phyloP scores from a whole-genome alignment of 306 rosid genomes.

The Coriaria nepalensis region DNA sequence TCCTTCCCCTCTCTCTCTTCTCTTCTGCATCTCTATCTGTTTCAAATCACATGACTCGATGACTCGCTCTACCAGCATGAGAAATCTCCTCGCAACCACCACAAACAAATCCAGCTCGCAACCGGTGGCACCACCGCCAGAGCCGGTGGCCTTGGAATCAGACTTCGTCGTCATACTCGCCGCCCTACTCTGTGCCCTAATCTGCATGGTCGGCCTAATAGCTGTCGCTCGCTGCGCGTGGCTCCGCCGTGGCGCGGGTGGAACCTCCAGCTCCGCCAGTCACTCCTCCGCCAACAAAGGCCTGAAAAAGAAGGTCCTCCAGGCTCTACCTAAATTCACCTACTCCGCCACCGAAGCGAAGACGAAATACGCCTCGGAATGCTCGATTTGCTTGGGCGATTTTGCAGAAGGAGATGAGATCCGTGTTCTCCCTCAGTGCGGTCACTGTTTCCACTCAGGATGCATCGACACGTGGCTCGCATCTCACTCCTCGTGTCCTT shows the following conservation, averaged over 20 bases:
- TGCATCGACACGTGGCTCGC: conserved; percentile 72
- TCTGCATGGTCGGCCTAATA: conserved; percentile 57
- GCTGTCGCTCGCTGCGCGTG: conserved; percentile 82
- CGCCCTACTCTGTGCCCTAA: conserved; percentile 46
- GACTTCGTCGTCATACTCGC: conserved; percentile 71
- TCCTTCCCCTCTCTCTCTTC: background rate
- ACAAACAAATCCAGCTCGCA: background rate
- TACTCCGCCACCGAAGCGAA: conserved; percentile 25
- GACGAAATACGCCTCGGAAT: conserved; percentile 34
- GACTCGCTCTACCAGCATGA: conserved; percentile 31
- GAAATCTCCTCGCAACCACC: conserved; percentile 1
- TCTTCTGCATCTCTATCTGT: background rate
- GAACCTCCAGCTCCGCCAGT: background rate
- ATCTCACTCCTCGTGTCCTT: conserved; percentile 68
- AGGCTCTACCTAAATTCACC: conserved; percentile 52
- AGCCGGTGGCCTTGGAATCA: conserved; percentile 39
- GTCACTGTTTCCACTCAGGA: conserved; percentile 46
- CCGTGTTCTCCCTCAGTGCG: conserved; percentile 60
- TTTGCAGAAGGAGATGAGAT: conserved; percentile 55
- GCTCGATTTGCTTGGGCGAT: conserved; percentile 62
- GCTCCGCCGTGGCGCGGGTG: conserved; percentile 43
- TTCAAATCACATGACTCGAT: conserved; percentile 7
- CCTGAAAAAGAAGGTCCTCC: conserved; percentile 60
- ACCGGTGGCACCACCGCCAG: conserved; percentile 47
- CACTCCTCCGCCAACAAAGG: conserved; percentile 52